Conservation (phyloP, 495 filamentous ascomycete species). For the Penicillium psychrofluorescens region DNA sequence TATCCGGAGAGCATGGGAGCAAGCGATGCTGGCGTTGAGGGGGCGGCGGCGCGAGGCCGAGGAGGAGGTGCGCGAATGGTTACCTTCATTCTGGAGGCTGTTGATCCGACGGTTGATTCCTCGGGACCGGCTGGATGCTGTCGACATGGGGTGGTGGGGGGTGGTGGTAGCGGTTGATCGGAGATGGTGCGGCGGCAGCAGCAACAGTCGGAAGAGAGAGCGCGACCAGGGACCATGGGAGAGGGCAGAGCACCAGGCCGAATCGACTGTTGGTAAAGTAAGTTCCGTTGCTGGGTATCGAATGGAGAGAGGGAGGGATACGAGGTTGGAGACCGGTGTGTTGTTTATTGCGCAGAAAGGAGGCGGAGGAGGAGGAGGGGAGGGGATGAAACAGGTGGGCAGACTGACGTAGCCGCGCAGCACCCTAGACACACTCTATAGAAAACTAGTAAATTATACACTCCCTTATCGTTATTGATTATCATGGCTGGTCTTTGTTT, state of each 20-base stretch:
- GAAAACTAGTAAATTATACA: too few species aligned
- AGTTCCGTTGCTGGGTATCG: not conserved
- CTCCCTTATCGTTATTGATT: too few species aligned
- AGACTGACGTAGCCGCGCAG: conserved; percentile 19
- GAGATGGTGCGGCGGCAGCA: not conserved
- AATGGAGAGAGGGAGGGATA: not conserved
- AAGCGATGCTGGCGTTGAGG: conserved; percentile 65
- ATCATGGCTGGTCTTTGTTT: not conserved
- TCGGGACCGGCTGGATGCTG: conserved; percentile 45
- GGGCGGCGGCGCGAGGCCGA: conserved; percentile 43
- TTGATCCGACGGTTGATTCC: conserved; percentile 49
- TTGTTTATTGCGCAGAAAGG: conserved; percentile 11
- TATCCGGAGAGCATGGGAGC: conserved; percentile 80
- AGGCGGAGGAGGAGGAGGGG: conserved; percentile 8
- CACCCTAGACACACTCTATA: conserved; percentile 7
- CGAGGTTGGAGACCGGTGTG: conserved; percentile 6
- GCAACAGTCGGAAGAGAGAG: conserved; percentile 11
- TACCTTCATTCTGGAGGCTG: conserved; percentile 48
- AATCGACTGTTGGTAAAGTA: conserved; percentile 17
- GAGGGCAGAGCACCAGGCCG: conserved; percentile 13
- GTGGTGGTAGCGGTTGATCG: conserved; percentile 17
- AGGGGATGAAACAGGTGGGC: conserved; percentile 16
- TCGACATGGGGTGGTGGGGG: conserved; percentile 40
- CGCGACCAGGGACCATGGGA: conserved; percentile 32
- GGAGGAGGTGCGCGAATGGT: conserved; percentile 42